Evolutionary conservation across 768 basidiomycete species (phyloP), one percentile per base, ranked within the genome.

Genomic region (Podaxis sp.): DNA sequence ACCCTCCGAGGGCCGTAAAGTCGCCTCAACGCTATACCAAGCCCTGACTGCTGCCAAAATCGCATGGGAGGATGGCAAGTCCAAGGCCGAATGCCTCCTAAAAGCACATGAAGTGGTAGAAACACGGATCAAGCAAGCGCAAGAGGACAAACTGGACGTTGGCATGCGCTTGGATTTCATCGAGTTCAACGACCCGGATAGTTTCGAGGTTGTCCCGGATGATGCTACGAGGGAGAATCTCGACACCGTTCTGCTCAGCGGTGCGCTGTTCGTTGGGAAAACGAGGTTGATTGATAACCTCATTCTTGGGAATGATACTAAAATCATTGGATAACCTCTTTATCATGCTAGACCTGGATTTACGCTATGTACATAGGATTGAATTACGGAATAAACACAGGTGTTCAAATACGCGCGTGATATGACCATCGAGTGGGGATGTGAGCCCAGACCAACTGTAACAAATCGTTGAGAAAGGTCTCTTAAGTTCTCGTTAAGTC

Each of bases 281-380:
- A 98, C 95, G 44, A 82, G 96, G 66, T 73, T 99, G 67, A 98
- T 99, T 48, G 96, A 99, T 75, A 99, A 99, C 72, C 74, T 97
- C 56, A 77, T 97, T 48, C 73, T 97, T 1, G 94, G 87, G 8
- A 78, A 85, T 67, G 64, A 69, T 8, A 70, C 65, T 49, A 72
- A 66, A 22, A 75, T 83, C 58, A 58, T 84, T 46, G 69, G 65
- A 53, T 75, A 69, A 67, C 44, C n/a, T 17, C 17, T 10, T n/a
- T 20, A 46, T 46, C 20, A 10, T 2, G n/a, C 20, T 20, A 8
- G 15, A 0, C 7, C 15, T 2, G 7, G 13, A 44, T 44, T 44
- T n/a, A 46, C 3, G 15, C 7, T 46, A n/a, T 20, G 3, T 8
- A 46, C n/a, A n/a, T 46, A 17, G 44, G 44, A 46, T 22, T 4